Evolutionary conservation across 345 rosid species (phyloP), one percentile per base, ranked within the genome.

Genomic region (Populus tremula): DNA sequence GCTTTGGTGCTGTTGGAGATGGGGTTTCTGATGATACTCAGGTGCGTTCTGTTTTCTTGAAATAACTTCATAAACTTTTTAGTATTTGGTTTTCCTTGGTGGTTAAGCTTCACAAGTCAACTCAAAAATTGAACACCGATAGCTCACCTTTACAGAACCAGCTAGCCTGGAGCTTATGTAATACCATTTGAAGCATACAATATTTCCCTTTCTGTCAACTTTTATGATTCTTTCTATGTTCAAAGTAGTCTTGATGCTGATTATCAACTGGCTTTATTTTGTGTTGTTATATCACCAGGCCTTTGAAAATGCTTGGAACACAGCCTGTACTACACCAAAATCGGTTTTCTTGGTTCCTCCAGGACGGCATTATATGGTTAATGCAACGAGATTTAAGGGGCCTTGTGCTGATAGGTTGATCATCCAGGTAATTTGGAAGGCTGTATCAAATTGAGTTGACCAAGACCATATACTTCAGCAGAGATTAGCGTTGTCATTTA

Each of bases 1-100:
- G 95, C 90, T 96, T 96, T 49, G 91, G 91, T 69, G 97, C 98
- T 43, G 90, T 68, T 79, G 99, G 97, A 85, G 89, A 96, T 88
- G 99, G 97, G 74, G 83, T 88, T 81, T 86, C 94, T 72, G 98
- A 96, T 85, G 98, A 96, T 79, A 92, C 98, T 20, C 79, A 91
- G 99, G 99, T 93, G 65, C 65, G 75, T 72, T 70, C 80, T 75
- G 18, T 56, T 70, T 56, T 69, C 75, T 70, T 65, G 20, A 29
- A 71, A 14, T 33, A 45, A 33, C 43, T 49, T 11, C 45, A 41
- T 3, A 13, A 13, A 11, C 18, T 8, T 73, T 39, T 39, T 11
- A 27, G 23, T 20, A 17, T 43, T 45, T 31, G 11, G n/a, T 10
- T 63, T 54, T 7, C 29, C 70, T 54, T 33, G 14, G 25, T 65